Percentiles rank a stretch among this genome's conserved stretches.
These are phyloP conservation scores for Astrothelium subdiscretum DNA, from an alignment of 495 filamentous ascomycete genomes.

Conservation along the genomic window DNA sequence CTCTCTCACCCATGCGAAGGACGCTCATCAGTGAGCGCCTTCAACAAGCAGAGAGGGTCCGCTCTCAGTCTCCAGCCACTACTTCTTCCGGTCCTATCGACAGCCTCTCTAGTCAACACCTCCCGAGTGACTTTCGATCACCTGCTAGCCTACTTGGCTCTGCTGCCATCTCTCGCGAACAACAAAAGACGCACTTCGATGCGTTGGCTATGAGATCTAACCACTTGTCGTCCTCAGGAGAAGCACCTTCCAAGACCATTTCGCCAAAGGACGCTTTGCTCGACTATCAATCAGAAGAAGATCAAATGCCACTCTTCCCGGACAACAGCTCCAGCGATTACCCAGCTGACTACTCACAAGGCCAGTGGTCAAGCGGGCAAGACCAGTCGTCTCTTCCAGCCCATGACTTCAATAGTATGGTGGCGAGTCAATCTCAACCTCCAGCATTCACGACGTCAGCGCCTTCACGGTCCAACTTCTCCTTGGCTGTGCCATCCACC, in stretches of 20 bases:
- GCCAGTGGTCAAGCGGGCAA: conserved; percentile 10
- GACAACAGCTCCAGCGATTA: conserved; percentile 34
- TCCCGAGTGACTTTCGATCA: conserved; percentile 20
- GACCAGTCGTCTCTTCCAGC: conserved; percentile 3
- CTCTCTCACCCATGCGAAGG: conserved; percentile 45
- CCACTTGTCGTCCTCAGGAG: conserved; percentile 15
- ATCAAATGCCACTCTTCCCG: conserved; percentile 61
- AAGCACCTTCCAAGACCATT: conserved; percentile 66
- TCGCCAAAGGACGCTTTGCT: conserved; percentile 89
- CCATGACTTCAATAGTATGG: conserved; percentile 21
- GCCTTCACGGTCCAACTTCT: conserved; percentile 5
- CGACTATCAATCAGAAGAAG: conserved; percentile 67
- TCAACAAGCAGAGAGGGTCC: conserved; percentile 63
- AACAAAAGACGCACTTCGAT: conserved; percentile 48
- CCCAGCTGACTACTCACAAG: conserved; percentile 24
- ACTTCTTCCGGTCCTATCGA: neutral
- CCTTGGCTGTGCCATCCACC: conserved; percentile 9
- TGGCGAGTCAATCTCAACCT: conserved; percentile 4
- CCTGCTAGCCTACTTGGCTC: conserved; percentile 38
- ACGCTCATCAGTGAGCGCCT: conserved; percentile 62
- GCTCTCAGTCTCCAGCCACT: conserved; percentile 43
- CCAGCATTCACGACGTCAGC: conserved; percentile 10
- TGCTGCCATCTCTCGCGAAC: conserved; percentile 46
- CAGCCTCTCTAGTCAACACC: neutral
- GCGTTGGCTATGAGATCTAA: conserved; percentile 33